Conservation (phyloP, 2,329 filamentous ascomycete species). For the Penicillium sp. region DNA sequence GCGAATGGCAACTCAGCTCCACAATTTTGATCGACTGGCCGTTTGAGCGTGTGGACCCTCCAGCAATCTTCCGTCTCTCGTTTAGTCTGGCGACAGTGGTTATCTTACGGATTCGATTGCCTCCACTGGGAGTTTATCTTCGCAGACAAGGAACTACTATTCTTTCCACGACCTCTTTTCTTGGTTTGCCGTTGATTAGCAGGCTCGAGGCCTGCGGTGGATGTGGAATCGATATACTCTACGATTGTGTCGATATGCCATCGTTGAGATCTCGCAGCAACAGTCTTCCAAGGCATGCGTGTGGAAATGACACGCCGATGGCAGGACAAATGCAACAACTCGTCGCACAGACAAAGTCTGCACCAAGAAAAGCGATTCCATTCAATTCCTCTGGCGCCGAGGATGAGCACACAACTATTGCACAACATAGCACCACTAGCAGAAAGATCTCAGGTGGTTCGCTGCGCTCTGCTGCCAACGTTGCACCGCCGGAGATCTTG, state of each 20-base stretch:
- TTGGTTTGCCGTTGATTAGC: too few relatives aligned
- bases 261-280: constrained; percentile 10
- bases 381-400: not conserved
- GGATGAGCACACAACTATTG: not conserved
- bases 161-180: too few relatives aligned
- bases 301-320: not conserved
- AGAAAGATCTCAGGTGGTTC: not conserved
- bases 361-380: not conserved
- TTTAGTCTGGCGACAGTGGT: too few relatives aligned
- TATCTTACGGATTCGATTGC: too few relatives aligned
- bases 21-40: constrained; percentile 2
- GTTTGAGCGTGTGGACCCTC: constrained; percentile 5
- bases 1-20: not conserved
- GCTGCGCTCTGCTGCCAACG: constrained; percentile 29
- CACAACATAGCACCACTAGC: constrained; percentile 1
- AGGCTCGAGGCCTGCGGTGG: not conserved
- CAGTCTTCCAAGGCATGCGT: not conserved
- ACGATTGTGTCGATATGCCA: constrained; percentile 12
- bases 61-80: constrained; percentile 2
- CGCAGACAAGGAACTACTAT: too few relatives aligned
- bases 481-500: constrained; percentile 46
- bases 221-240: constrained; percentile 8
- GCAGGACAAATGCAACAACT: not conserved
- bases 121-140: too few relatives aligned
- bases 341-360: not conserved